Base-by-base conservation (phyloP, 352 stramenopile genomes). In the Pythium rhizo-oryzae region DNA sequence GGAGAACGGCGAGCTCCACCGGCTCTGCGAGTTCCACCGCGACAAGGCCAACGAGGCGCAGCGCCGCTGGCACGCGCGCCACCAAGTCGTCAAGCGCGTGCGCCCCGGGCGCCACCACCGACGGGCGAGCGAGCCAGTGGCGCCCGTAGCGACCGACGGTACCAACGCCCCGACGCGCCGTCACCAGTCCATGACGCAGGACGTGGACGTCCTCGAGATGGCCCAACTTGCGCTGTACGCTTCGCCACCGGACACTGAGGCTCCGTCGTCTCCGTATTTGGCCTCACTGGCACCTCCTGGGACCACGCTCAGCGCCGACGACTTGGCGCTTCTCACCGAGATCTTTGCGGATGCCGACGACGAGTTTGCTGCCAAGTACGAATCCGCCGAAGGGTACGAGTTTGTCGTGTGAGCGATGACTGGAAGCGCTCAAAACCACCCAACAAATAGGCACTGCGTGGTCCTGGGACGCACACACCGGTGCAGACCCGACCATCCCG, bases 21-120 rank as follows among this genome's bases (percentile, higher is more conserved):
- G 58, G 3, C 58, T 65, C 25, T 65, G 58, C 21, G 58, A 55
- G 41, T 55, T 65, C 46, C 58, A 65, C 41, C 58, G 58, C 46
- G 44, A 51, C 35, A 55, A 37, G 25, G 58, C 58, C 15, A 65
- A 65, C 30, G 44, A 30, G 28, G 21, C 25, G 8, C 58, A 65
- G 58, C 58, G 58, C 23, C 58, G 58, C 18, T 65, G 58, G 56
- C 56, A 62, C 24, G 28, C 37, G 24, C 56, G 56, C 16, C 56
- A 53, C 13, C 39, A 25, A 5, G 30, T 19, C 35, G n/a, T 24
- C 52, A 60, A 51, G 44, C 44, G 44, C 21, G 44, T 15, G 21
- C 44, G 44, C 19, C 19, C 41, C 41, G 15, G 15, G 9, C 4
- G 41, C 7, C 41, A 47, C 41, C 41, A 21, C 7, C 41, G 41